Base-by-base conservation (phyloP, 371 early-diverging fungal species). In the Polyrhizophydium stewartii region DNA sequence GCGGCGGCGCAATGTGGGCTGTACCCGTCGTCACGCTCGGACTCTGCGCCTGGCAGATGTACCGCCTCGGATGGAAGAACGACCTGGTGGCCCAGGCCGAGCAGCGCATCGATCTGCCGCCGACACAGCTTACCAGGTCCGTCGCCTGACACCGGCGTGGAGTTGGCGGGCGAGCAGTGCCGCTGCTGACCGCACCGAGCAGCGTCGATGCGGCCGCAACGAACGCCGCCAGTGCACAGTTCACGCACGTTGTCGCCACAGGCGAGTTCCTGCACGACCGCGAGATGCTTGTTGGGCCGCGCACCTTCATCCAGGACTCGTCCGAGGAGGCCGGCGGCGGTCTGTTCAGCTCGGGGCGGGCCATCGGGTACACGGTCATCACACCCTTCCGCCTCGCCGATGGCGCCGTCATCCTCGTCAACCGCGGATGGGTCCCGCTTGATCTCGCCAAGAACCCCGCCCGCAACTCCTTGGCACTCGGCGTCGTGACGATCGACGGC, bases 11-110 rank as follows among this genome's bases (percentile, higher is more conserved):
- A 66, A 60, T 77, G 46, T 77, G 77, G 77, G 30, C 49, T 1
- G 55, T 94, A 37, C 96, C 96, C 0, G 76, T 89, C 45, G 74
- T 86, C 37, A 88, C 92, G 0, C 89, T 93, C 72, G 85, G 85
- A 1, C 82, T 96, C 12, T 94, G 95, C 0, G 85, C 84, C 19
- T 96, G 96, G 95, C 96, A 96, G 72, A 84, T 90, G 0, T 87
- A 93, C 63, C 81, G 96, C 22, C 79, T 94, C 55, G 85, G 85
- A 31, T 94, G 95, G 95, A 96, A 96, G 72, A 80, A 86, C 2
- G 77, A 82, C 40, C 78, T 93, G 43, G 91, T 94, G 49, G 81
- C 87, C 52, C 78, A 81, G 21, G 71, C 88, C 28, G 87, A 91
- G 66, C 82, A 85, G 27, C 75, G 85, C 25, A 59, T 55, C n/a